A percentile compares a stretch with the other conserved stretches of the same genome.
Conservation (phyloP, 2,329 filamentous ascomycete species). For the Aulographum hederae region DNA sequence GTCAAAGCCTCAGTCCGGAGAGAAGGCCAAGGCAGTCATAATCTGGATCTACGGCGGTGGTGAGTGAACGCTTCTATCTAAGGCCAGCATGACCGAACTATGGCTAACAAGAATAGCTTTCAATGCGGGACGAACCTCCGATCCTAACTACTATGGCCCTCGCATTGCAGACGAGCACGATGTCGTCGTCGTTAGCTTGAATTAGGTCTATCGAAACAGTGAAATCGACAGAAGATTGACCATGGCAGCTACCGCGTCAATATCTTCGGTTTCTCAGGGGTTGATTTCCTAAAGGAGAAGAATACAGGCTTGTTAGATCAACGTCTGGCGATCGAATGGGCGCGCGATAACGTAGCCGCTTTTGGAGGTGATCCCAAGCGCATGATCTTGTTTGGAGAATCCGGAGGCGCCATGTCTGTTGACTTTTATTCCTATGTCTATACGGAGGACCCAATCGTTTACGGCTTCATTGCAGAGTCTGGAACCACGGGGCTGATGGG, state of each 20-base stretch:
- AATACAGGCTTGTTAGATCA: conserved; percentile 2
- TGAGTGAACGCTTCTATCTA: too few species aligned
- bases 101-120: too few species aligned
- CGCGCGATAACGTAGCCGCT: conserved; percentile 1
- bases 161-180: conserved; percentile 4
- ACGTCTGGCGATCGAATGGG: conserved; percentile 2
- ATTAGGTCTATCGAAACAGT: too few species aligned
- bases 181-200: conserved; percentile 4
- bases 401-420: conserved; percentile 7
- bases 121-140: background rate
- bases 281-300: too few species aligned
- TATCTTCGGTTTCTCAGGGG: too few species aligned
- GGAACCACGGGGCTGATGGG: conserved; percentile 9
- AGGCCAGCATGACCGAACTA: too few species aligned
- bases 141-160: conserved; percentile 3
- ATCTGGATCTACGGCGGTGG: background rate
- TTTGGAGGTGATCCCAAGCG: conserved; percentile 4
- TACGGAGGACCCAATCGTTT: conserved; percentile 9
- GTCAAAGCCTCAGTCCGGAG: conserved; percentile 3
- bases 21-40: conserved; percentile 2
- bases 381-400: too few species aligned
- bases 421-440: conserved; percentile 16
- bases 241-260: too few species aligned
- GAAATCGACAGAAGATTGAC: too few species aligned
- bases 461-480: conserved; percentile 14